phyloP scores from a whole-genome alignment of 371 early-diverging fungal species.

The Apophysomyces trapeziformis region DNA sequence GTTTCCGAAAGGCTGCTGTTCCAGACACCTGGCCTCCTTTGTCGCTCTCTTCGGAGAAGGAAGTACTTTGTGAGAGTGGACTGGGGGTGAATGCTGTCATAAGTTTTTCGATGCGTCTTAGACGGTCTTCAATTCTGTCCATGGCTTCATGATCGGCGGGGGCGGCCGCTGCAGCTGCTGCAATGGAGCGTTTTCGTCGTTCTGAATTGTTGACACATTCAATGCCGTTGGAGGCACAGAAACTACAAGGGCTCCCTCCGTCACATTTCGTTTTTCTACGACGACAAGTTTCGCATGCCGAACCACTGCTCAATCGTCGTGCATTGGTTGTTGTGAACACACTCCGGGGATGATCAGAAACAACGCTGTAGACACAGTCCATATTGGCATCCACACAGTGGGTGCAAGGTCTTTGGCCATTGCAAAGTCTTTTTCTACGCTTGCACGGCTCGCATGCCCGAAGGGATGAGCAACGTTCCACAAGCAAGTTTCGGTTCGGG shows the following conservation, averaged over 20 bases:
- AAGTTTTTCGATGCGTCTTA: slow-evolving; percentile 50
- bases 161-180: slow-evolving; percentile 7
- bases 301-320: slow-evolving; percentile 51
- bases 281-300: slow-evolving; percentile 57
- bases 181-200: slow-evolving; percentile 33
- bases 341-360: slow-evolving; percentile 33
- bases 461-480: slow-evolving; percentile 27
- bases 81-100: slow-evolving; percentile 55
- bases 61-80: slow-evolving; percentile 29
- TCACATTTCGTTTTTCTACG: slow-evolving; percentile 59
- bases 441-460: slow-evolving; percentile 35
- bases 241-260: slow-evolving; percentile 52
- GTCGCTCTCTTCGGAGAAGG: slow-evolving; percentile 14
- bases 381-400: slow-evolving; percentile 25
- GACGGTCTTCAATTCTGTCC: slow-evolving; percentile 54
- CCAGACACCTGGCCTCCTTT: slow-evolving; percentile 20
- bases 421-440: slow-evolving; percentile 26
- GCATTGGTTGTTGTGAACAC: slow-evolving; percentile 41
- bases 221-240: slow-evolving; percentile 45
- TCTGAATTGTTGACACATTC: slow-evolving; percentile 56
- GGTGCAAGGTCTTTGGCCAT: slow-evolving; percentile 32
- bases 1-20: slow-evolving; percentile 23
- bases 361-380: slow-evolving; percentile 38
- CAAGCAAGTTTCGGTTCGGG: slow-evolving; percentile 26
- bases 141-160: slow-evolving; percentile 28